Evolutionary conservation across 805 yeast genomes (phyloP).

Genomic region (Saccharomycopsis fodiens): DNA sequence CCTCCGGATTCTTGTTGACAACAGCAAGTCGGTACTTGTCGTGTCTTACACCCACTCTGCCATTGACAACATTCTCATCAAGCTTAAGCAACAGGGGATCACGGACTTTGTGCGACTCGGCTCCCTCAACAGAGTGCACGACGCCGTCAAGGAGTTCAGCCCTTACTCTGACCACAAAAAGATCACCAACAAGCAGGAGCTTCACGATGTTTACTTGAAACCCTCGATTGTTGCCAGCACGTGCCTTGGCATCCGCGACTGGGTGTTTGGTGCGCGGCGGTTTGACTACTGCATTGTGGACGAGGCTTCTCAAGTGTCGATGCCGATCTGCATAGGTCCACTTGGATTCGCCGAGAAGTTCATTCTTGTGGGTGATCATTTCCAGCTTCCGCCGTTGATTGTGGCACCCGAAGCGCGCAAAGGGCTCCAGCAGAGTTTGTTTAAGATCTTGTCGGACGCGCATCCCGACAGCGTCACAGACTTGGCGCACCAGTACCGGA

Average conservation of each 20-base stretch:
- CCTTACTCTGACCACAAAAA: slow-evolving; percentile 28
- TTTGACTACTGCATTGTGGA: slow-evolving; percentile 94
- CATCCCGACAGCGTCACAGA: slow-evolving; percentile 74
- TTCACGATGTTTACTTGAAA: slow-evolving; percentile 38
- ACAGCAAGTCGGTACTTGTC: slow-evolving; percentile 61
- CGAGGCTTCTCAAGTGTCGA: slow-evolving; percentile 92
- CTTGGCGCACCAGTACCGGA: slow-evolving; percentile 78
- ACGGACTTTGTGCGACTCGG: slow-evolving; percentile 63
- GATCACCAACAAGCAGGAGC: slow-evolving; percentile 37
- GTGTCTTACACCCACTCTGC: slow-evolving; percentile 94
- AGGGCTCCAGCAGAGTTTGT: slow-evolving; percentile 65
- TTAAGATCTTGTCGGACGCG: slow-evolving; percentile 60
- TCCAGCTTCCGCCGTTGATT: slow-evolving; percentile 86
- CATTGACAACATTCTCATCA: slow-evolving; percentile 83
- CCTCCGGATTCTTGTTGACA: slow-evolving; percentile 50
- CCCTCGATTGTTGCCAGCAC: slow-evolving; percentile 84
- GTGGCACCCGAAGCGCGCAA: slow-evolving; percentile 54
- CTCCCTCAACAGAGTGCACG: slow-evolving; percentile 48
- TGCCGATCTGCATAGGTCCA: slow-evolving; percentile 90
- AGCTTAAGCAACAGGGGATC: slow-evolving; percentile 43
- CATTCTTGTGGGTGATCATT: slow-evolving; percentile 93
- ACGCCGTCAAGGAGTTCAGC: slow-evolving; percentile 45
- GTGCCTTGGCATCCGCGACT: slow-evolving; percentile 66
- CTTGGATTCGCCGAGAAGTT: slow-evolving; percentile 69
- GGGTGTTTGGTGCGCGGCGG: slow-evolving; percentile 44